These are phyloP conservation scores for Malus sieversii DNA, from an alignment of 306 rosid species.

Conservation along the genomic window DNA sequence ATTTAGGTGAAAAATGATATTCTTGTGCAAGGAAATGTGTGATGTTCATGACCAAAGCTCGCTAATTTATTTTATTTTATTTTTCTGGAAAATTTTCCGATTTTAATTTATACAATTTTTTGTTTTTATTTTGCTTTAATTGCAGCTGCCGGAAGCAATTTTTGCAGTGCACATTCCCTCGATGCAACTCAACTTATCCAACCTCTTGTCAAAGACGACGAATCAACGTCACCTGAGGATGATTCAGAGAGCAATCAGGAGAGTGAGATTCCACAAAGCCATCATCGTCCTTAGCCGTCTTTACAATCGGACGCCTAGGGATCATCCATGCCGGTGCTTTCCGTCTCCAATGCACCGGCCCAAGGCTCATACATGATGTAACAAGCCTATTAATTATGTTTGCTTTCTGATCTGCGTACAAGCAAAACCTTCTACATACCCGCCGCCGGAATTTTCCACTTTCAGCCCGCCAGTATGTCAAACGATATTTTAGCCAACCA, in stretches of 20 bases:
- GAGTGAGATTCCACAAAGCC: too few relatives aligned
- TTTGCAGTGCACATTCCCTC: slow-evolving; percentile 89
- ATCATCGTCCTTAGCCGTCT: slow-evolving; percentile 26
- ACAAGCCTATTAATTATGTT: slow-evolving; percentile 47
- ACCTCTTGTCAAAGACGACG: neutral
- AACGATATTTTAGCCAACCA: neutral
- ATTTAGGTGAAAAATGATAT: too few relatives aligned
- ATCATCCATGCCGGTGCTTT: slow-evolving; percentile 56
- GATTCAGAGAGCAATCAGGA: too few relatives aligned
- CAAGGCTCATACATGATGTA: slow-evolving; percentile 60
- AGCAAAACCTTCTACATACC: neutral
- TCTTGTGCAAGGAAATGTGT: too few relatives aligned
- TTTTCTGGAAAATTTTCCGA: neutral
- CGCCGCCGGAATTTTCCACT: neutral
- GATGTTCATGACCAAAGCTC: neutral
- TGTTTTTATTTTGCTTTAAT: neutral
- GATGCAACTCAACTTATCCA: slow-evolving; percentile 64
- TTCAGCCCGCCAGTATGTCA: neutral
- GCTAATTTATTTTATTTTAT: neutral
- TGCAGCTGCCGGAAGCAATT: slow-evolving; percentile 88
- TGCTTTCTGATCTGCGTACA: slow-evolving; percentile 42
- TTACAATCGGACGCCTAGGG: slow-evolving; percentile 74
- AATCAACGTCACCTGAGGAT: neutral
- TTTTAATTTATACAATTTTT: neutral
- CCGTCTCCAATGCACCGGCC: slow-evolving; percentile 68